A percentile compares a stretch with the other conserved stretches of the same genome.
These are phyloP conservation scores for Salix purpurea DNA, from an alignment of 345 rosid genomes.

Conservation along the genomic window DNA sequence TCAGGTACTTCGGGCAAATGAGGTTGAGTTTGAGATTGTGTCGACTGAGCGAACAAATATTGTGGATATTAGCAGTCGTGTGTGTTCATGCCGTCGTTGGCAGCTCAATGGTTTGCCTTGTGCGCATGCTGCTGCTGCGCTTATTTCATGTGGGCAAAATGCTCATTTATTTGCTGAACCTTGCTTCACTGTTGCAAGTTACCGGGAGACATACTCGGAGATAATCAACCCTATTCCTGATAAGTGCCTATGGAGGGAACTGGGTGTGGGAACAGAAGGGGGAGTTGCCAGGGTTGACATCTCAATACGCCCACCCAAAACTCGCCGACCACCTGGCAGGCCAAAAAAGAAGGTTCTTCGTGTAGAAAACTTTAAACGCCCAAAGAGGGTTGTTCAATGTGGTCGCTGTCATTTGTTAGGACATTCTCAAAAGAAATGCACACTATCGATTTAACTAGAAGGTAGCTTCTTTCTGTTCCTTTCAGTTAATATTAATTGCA, in stretches of 20 bases:
- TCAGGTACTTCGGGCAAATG: constrained; percentile 93
- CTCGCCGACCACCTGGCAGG: constrained; percentile 96
- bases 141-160: constrained; percentile 81
- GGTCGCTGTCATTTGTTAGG: constrained; percentile 98
- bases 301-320: constrained; percentile 73
- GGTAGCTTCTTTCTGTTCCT: constrained; percentile 13
- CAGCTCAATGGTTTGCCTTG: constrained; percentile 92
- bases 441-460: constrained; percentile 62
- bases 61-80: constrained; percentile 74
- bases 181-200: constrained; percentile 72
- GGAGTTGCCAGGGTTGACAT: constrained; percentile 59
- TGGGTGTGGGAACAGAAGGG: constrained; percentile 55
- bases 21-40: constrained; percentile 97
- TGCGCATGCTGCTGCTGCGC: constrained; percentile 96
- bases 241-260: constrained; percentile 59
- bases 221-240: constrained; percentile 64
- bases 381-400: constrained; percentile 92
- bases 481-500: constrained; percentile 8
- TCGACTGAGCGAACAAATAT: constrained; percentile 93
- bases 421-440: constrained; percentile 98
- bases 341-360: constrained; percentile 95
- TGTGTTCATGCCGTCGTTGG: constrained; percentile 94
- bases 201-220: constrained; percentile 75
- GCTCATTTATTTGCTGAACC: constrained; percentile 75
- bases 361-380: constrained; percentile 90